A percentile compares a stretch with the other conserved stretches of the same genome.
Evolutionary conservation across 371 early-diverging fungal species (phyloP).

Genomic region (Mortierella sp.): DNA sequence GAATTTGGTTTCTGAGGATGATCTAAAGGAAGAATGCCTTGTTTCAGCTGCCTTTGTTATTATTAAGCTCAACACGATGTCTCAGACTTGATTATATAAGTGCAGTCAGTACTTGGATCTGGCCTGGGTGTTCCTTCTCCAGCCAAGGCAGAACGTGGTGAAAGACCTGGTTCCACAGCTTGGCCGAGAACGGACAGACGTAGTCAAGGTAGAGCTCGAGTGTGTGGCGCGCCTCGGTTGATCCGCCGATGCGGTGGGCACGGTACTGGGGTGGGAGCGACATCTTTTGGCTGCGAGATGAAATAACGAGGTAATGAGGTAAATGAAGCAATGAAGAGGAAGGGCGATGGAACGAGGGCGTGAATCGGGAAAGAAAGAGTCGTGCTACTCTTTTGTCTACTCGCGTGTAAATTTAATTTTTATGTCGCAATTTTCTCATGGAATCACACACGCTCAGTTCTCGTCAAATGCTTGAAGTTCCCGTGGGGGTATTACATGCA

Average conservation of each 20-base stretch:
- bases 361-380: background rate
- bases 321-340: background rate
- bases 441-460: too few relatives aligned
- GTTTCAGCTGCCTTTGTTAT: too few relatives aligned
- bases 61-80: too few relatives aligned
- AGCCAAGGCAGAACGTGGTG: conserved; percentile 71
- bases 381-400: background rate
- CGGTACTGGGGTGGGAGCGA: conserved; percentile 12
- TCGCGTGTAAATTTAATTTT: too few relatives aligned
- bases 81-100: too few relatives aligned
- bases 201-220: conserved; percentile 77
- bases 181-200: conserved; percentile 74
- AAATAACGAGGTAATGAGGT: background rate
- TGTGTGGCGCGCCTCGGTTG: conserved; percentile 61
- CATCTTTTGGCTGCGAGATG: background rate
- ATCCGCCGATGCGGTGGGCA: conserved; percentile 68
- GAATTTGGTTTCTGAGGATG: conserved; percentile 84
- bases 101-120: conserved; percentile 64
- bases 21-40: too few relatives aligned
- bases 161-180: conserved; percentile 59
- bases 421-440: background rate
- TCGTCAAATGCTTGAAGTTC: too few relatives aligned
- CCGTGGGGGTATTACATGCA: too few relatives aligned
- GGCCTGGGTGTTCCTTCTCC: conserved; percentile 59
- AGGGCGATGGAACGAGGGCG: background rate